Conservation (phyloP, 179 eudicot species). For the Heliamphora pulchella region DNA sequence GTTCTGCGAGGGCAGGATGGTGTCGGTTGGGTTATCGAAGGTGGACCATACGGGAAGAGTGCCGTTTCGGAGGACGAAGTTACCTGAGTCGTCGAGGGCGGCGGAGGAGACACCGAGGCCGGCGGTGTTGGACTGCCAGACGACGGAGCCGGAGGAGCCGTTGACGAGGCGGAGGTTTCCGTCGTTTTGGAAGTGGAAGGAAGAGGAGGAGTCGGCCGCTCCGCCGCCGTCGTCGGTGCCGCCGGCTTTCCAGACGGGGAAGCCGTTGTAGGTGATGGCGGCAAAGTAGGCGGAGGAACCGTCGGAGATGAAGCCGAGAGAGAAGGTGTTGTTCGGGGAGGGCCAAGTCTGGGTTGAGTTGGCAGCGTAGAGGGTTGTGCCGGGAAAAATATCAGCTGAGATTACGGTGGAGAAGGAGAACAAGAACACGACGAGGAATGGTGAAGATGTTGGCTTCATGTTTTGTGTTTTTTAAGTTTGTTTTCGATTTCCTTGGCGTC, state of each 20-base stretch:
- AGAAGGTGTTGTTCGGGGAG: conserved; percentile 44
- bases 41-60: conserved; percentile 47
- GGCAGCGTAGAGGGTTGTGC: conserved; percentile 43
- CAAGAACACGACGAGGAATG: background rate
- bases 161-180: conserved; percentile 43
- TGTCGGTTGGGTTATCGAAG: conserved; percentile 65
- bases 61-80: conserved; percentile 42
- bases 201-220: conserved; percentile 27
- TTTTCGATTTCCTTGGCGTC: background rate
- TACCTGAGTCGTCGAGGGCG: conserved; percentile 48
- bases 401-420: background rate
- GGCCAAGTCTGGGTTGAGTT: conserved; percentile 31
- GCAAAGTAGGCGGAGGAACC: conserved; percentile 23
- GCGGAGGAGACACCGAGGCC: conserved; percentile 44
- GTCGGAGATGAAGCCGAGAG: conserved; percentile 36
- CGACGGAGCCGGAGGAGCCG: conserved; percentile 26
- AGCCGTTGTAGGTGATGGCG: conserved; percentile 33
- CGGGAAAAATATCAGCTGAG: conserved; percentile 27
- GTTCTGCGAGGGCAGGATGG: conserved; percentile 49
- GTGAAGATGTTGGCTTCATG: background rate
- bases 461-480: background rate
- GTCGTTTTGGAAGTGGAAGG: conserved; percentile 30
- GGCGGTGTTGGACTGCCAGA: conserved; percentile 65
- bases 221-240: conserved; percentile 27
- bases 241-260: conserved; percentile 50